Evolutionary conservation across 805 yeast species (phyloP), one percentile per base, ranked within the genome.

Genomic region (Saccharomycopsis sp.): DNA sequence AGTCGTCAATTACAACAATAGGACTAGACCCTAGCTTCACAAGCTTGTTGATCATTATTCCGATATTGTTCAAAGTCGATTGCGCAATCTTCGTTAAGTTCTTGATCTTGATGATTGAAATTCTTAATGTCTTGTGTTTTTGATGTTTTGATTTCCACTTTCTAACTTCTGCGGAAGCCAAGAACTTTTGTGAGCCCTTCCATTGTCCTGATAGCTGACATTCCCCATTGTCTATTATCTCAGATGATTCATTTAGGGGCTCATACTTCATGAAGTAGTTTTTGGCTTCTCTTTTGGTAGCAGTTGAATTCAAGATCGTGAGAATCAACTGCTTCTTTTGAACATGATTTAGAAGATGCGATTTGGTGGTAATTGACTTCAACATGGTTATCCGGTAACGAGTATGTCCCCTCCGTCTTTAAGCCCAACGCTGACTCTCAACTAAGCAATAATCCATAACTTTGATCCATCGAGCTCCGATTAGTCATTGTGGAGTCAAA

Each of bases 241-340:
- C 54, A 52, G 58, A 50, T 70, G 68, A 34, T 68, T 69, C 66
- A 34, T 73, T 64, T n/a, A 77, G 70, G 52, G 82, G 79, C 1
- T 78, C 71, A 67, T 91, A 92, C 66, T 85, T 88, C 40, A 81
- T 75, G 52, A 92, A 72, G 67, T 91, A 92, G 62, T 85, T 87
- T 62, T 82, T 79, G 3, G 97, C 96, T 67, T 92, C 98, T 60
- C 99, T 76, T 68, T 90, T 91, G 0, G 98, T 92, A 3, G 97
- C 95, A 2, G 97, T 89, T 1, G 97, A 85, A 65, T 85, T 85
- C 58, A 92, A 75, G 23, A 92, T 91, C 1, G 97, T 84, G 16
- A 90, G 73, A n/a, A 92, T 85, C 54, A 92, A 73, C 56, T 88
- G 89, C 63, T 82, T 77, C 63, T 82, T 83, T 18, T 81, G 60